Conservation (phyloP, 768 basidiomycete genomes). For the Amanita pseudoporphyria region DNA sequence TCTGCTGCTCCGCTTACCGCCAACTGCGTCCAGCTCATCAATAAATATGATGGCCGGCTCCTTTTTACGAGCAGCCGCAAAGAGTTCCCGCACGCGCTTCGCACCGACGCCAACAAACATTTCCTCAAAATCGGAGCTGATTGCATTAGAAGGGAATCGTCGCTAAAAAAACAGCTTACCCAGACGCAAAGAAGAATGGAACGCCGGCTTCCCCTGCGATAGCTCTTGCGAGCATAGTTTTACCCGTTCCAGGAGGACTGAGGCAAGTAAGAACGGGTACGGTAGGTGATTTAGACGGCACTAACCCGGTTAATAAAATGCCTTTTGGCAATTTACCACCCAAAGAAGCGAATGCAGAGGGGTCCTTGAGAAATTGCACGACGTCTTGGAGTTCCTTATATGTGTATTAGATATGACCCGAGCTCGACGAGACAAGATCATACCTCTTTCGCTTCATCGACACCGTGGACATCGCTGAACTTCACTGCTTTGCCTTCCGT, state of each 20-base stretch:
- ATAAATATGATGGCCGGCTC: conserved; percentile 98
- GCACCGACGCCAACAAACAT: conserved; percentile 97
- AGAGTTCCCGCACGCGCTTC: conserved; percentile 91
- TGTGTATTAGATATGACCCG: background rate
- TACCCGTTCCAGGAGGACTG: conserved; percentile 87
- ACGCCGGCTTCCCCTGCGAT: conserved; percentile 98
- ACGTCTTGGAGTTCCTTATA: conserved; percentile 87
- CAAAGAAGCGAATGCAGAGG: conserved; percentile 77
- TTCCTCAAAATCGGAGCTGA: conserved; percentile 90
- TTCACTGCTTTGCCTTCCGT: conserved; percentile 72
- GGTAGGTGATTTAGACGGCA: conserved; percentile 1
- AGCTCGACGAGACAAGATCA: conserved; percentile 11
- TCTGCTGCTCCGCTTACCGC: conserved; percentile 74
- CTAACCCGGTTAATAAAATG: conserved; percentile 73
- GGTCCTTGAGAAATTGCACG: conserved; percentile 92
- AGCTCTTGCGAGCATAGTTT: conserved; percentile 95
- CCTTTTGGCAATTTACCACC: conserved; percentile 96
- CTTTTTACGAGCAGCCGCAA: conserved; percentile 87
- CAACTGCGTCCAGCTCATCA: conserved; percentile 92
- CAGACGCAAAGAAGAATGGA: conserved; percentile 94
- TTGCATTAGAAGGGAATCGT: conserved; percentile 5
- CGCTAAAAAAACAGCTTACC: conserved; percentile 33
- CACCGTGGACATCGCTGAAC: conserved; percentile 94
- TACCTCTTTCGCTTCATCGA: conserved; percentile 93
- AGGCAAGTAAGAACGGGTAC: background rate